Conservation (phyloP, 2,329 filamentous ascomycete genomes). For the Keithomyces neogunnii region DNA sequence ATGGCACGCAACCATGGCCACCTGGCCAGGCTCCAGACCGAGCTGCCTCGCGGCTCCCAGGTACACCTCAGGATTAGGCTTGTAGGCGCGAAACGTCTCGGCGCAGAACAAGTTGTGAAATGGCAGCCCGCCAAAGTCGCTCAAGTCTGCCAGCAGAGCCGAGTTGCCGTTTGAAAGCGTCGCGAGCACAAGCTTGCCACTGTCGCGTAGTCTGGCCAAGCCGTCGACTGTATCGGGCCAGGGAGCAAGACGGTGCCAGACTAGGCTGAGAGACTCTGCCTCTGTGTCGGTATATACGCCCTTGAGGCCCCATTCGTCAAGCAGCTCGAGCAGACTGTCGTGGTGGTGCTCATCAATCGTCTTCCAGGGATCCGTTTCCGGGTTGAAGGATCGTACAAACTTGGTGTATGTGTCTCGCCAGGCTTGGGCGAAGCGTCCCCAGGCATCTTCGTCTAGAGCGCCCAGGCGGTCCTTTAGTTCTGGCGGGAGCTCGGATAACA, state of each 20-base stretch:
- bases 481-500: slow-evolving; percentile 38
- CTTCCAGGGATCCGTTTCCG: slow-evolving; percentile 45
- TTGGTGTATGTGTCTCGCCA: slow-evolving; percentile 58
- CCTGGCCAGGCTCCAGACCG: slow-evolving; percentile 47
- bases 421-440: slow-evolving; percentile 57
- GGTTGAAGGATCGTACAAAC: slow-evolving; percentile 50
- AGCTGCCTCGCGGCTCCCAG: slow-evolving; percentile 55
- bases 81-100: slow-evolving; percentile 67
- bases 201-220: slow-evolving; percentile 43
- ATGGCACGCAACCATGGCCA: slow-evolving; percentile 73
- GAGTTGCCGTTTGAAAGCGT: slow-evolving; percentile 71
- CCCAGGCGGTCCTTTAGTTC: slow-evolving; percentile 38
- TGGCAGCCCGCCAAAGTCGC: slow-evolving; percentile 45
- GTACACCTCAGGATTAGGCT: slow-evolving; percentile 62
- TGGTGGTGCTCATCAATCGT: slow-evolving; percentile 66
- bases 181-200: slow-evolving; percentile 42
- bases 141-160: slow-evolving; percentile 57
- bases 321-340: slow-evolving; percentile 50
- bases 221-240: slow-evolving; percentile 58
- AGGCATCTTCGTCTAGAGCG: slow-evolving; percentile 47
- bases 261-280: slow-evolving; percentile 52
- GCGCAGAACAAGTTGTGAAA: slow-evolving; percentile 58
- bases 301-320: slow-evolving; percentile 45
- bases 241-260: slow-evolving; percentile 65
- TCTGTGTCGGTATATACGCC: slow-evolving; percentile 56